Evolutionary conservation across 805 yeast species (phyloP).

Genomic region (Danielia reshetovae): DNA sequence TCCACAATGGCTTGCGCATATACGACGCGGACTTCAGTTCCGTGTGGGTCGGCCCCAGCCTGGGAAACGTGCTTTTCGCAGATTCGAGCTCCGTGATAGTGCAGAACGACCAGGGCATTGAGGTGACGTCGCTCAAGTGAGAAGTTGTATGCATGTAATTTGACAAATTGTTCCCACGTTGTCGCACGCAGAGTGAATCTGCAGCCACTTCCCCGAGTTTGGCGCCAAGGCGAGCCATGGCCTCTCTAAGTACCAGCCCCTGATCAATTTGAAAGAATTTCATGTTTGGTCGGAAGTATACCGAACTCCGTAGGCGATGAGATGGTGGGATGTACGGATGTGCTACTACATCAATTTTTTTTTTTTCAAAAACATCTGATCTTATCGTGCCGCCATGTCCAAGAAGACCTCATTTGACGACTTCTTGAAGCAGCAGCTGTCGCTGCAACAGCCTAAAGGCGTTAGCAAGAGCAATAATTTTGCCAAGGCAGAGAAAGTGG

Average conservation of each 20-base stretch:
- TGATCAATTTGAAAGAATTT: too few relatives aligned
- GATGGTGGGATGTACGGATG: not conserved
- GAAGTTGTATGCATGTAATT: too few relatives aligned
- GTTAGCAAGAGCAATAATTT: constrained; percentile 8
- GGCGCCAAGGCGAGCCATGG: too few relatives aligned
- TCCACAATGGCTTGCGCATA: constrained; percentile 1
- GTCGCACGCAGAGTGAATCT: too few relatives aligned
- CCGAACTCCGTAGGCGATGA: too few relatives aligned
- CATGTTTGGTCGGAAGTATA: too few relatives aligned
- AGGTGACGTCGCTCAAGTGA: too few relatives aligned
- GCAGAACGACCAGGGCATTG: not conserved
- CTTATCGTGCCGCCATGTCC: constrained; percentile 17
- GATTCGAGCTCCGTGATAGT: not conserved
- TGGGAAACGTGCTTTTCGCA: not conserved
- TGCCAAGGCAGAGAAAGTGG: not conserved
- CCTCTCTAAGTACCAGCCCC: too few relatives aligned
- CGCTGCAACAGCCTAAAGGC: constrained; percentile 26
- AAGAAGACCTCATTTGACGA: constrained; percentile 46
- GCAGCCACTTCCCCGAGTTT: too few relatives aligned
- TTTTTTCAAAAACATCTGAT: not conserved
- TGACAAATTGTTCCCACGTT: too few relatives aligned
- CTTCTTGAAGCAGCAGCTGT: constrained; percentile 43
- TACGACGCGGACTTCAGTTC: not conserved
- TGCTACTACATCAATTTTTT: not conserved
- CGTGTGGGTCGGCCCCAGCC: not conserved